A percentile compares a stretch with the other conserved stretches of the same genome.
Evolutionary conservation across 176 grass and related monocot species (phyloP).

Genomic region (Musa acuminata): DNA sequence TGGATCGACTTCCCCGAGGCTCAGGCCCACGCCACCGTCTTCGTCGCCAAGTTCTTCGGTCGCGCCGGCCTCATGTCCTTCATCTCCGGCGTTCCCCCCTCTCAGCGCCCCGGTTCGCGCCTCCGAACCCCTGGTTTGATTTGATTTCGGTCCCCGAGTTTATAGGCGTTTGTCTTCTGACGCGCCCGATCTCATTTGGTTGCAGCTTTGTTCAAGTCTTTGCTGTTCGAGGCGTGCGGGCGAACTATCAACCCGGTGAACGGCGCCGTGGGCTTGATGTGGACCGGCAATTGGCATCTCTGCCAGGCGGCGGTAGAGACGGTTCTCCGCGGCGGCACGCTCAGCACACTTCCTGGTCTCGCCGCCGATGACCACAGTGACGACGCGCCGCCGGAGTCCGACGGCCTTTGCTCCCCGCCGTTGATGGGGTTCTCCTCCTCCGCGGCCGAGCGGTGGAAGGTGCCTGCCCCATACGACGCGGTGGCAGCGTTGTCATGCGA

Average conservation of each 20-base stretch:
- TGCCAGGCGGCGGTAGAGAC: constrained; percentile 80
- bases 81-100: constrained; percentile 67
- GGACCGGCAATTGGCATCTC: constrained; percentile 68
- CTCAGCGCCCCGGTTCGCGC: constrained; percentile 54
- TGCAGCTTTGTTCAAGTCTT: constrained; percentile 83
- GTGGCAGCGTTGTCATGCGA: constrained; percentile 30
- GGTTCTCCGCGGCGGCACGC: constrained; percentile 60
- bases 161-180: not conserved
- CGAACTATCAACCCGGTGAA: constrained; percentile 91
- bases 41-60: constrained; percentile 97
- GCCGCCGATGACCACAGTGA: not conserved
- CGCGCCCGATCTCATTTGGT: not conserved
- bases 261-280: constrained; percentile 75
- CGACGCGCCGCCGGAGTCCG: constrained; percentile 1
- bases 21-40: constrained; percentile 93
- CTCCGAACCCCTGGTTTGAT: not conserved
- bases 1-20: constrained; percentile 72
- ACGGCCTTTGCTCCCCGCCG: constrained; percentile 22
- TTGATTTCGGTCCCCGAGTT: not conserved
- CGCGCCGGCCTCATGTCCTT: constrained; percentile 91
- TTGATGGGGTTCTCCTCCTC: constrained; percentile 11
- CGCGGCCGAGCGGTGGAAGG: not conserved
- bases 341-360: constrained; percentile 47
- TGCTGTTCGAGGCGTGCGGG: constrained; percentile 91
- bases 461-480: not conserved